Evolutionary conservation across 148 eudicot species (phyloP), one percentile per base, ranked within the genome.

Genomic region (Rhododendron mucronatum): DNA sequence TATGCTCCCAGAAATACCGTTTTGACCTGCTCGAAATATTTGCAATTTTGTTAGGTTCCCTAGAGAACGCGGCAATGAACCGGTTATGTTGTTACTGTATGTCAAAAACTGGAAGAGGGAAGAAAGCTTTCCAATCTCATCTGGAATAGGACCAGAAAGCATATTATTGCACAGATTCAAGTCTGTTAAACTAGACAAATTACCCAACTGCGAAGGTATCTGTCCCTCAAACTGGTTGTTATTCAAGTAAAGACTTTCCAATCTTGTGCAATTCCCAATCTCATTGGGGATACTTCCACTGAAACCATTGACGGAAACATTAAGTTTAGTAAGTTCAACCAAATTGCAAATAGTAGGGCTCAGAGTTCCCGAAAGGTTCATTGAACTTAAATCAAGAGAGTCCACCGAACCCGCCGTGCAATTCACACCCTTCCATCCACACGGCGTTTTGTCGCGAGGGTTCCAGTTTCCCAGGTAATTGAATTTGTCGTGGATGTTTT

Each of bases 151-250:
- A 71, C 98, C 98, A 7, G 98, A 93, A 55, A 97, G 57, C 89
- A 89, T 85, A 87, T 97, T 97, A 83, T 97, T 95, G 93, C 98
- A 97, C 91, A 97, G 78, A 82, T 95, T 95, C 78, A 97, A 93
- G 82, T 91, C 83, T 47, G 80, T 80, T 77, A 97, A 84, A 83
- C 83, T 80, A 30, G 95, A 89, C 90, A 97, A 86, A 18, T 87
- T 89, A 28, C 98, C 93, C 81, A 95, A 84, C 85, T 94, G 93
- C 67, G 92, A 82, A 50, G 99, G 99, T 63, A 97, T 95, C 71
- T 85, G 82, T 57, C 98, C 98, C 53, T 86, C 83, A 53, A 97
- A 91, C 83, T 89, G 86, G 85, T 95, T 97, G 73, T 93, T 91
- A 78, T 93, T 92, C 88, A 97, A 85, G 59, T 89, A 87, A 21